Base-by-base conservation (phyloP, 345 rosid genomes). In the Geranium brycei region DNA sequence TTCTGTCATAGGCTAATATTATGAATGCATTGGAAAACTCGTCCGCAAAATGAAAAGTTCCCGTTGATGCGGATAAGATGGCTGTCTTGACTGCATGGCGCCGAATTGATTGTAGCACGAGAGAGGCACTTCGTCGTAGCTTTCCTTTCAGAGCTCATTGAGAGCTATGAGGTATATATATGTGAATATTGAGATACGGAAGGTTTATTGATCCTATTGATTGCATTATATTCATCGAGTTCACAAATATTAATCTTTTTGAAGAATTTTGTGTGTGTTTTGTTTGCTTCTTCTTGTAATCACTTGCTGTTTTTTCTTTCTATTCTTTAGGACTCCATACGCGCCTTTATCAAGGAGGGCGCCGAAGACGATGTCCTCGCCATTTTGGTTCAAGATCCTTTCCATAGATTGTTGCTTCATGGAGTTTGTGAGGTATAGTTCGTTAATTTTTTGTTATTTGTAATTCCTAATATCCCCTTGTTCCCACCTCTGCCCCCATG, bases 41-140 rank as follows among this genome's bases (percentile, higher is more conserved):
- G 31, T 55, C 89, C 1, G n/a, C 64, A 15, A 81, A 80, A 76
- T 81, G 66, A 77, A 80, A 72, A 78, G 80, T 84, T 66, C 79
- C 31, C 62, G 79, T 76, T 65, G 95, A 89, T 71, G 58, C 78
- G 57, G 88, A 87, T 64, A 92, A 85, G 81, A 68, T 81, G 51
- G 79, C 85, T 51, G 88, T 82, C 73, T 71, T 89, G 69, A 82
- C 78, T 74, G 93, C 97, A 55, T 92, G 97, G 98, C 83, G 63
- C 7, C 79, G 97, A 75, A 78, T 92, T 19, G 84, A 83, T 59
- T 77, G 88, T 73, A 76, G 95, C 61, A 92, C 97, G 23, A 89
- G 98, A 72, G 96, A 86, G 61, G 97, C 91, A 38, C 82, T 92
- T 66, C 87, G 96, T 3, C 96, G 97, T 32, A 82, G 95, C 82